Evolutionary conservation across 1,284 basidiomycete genomes (phyloP), one percentile per base, ranked within the genome.

Genomic region (Fomitopsis schrenkii): DNA sequence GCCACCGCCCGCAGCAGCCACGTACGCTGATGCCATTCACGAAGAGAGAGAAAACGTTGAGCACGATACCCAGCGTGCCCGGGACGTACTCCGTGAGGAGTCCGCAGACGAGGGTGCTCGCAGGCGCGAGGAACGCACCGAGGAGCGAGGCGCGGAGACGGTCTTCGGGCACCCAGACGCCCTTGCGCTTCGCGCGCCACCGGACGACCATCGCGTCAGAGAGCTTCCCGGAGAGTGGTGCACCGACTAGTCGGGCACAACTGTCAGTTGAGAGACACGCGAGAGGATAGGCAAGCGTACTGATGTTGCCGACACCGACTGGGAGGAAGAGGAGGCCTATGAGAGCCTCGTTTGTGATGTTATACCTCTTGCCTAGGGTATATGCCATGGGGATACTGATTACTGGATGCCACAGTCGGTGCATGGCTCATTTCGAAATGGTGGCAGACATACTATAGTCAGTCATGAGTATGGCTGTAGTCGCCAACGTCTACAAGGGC

Each of bases 261-360:
- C 14, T 10, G 52, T 54, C 3, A 38, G 33, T 8, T 14, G 33
- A 19, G 33, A 36, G 5, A 14, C 5, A 30, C 28, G 9, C 1
- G 9, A 19, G 19, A 38, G 35, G n/a, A n/a, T 33, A 7, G 26
- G n/a, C 15, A 9, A 46, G 69, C 75, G n/a, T 52, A 84, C 81
- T 67, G 53, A 86, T 76, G 64, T 86, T 88, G 2, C 87, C 87
- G 7, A 82, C 53, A 1, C 87, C 86, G 6, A 72, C 77, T 0
- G 83, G 80, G 22, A 87, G 73, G 68, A 85, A 87, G 59, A 85
- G 77, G 2, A 76, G 75, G 5, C 88, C 87, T 14, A 86, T 74
- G 19, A 85, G 42, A 0, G 80, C 84, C 55, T 80, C 76, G 67
- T 84, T 86, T 14, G 70, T 71, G 54, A 90, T 84, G 55, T 78